Evolutionary conservation across 1,284 basidiomycete genomes (phyloP).

Genomic region (Cystobasidium pallidum): DNA sequence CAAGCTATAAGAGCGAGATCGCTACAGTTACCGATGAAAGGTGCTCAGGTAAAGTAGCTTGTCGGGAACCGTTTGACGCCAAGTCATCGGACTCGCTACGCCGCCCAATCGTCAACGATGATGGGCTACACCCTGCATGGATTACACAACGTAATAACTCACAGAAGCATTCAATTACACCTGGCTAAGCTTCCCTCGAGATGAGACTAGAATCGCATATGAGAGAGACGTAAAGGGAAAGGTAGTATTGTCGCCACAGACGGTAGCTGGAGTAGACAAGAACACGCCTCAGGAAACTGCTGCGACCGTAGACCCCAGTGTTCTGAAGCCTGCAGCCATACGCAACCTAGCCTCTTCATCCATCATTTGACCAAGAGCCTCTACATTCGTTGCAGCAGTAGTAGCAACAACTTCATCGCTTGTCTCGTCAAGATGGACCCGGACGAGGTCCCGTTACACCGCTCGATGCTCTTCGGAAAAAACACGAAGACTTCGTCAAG

Average conservation of each 20-base stretch:
- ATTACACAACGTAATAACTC: conserved; percentile 60
- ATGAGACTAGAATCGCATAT: conserved; percentile 67
- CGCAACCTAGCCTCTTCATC: no score
- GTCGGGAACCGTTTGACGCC: background rate
- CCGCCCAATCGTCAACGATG: conserved; percentile 57
- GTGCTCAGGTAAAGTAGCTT: conserved; percentile 60
- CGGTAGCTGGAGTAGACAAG: conserved; percentile 68
- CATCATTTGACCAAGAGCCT: no score
- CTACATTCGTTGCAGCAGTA: no score
- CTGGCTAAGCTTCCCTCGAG: conserved; percentile 68
- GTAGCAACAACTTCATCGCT: no score
- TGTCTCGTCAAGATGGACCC: no score
- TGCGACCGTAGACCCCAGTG: no score
- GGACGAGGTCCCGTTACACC: no score
- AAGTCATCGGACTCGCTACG: conserved; percentile 40
- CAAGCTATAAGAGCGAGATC: conserved; percentile 69
- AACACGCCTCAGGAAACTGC: no score
- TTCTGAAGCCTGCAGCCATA: no score
- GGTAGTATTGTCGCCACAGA: conserved; percentile 80
- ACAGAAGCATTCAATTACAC: conserved; percentile 71
- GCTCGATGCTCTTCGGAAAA: no score
- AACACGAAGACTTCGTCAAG: no score
- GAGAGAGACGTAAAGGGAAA: conserved; percentile 60
- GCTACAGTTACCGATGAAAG: conserved; percentile 59
- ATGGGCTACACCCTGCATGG: conserved; percentile 72